Base-by-base conservation (phyloP, 805 yeast genomes). In the Yamadazyma kitorensis region DNA sequence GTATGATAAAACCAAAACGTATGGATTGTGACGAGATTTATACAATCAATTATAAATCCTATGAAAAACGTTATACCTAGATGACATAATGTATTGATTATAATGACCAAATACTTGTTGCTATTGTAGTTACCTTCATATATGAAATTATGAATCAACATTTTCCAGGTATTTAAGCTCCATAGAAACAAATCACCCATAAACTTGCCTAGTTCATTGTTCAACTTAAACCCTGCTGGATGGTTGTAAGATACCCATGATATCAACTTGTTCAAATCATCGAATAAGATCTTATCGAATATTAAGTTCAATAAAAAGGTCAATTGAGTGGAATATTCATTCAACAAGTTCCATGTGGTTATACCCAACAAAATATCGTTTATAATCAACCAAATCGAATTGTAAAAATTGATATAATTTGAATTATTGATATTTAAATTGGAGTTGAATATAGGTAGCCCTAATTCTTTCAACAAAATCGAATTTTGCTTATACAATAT, bases 221-320 rank as follows among this genome's bases (percentile, higher is more conserved):
- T 93, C 33, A 93, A 72, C 52, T 93, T 93, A 48, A 93, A 79
- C 4, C 98, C 98, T 11, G 91, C 95, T 0, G 98, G 98, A 49
- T 89, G 84, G 41, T 79, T 42, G 15, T 48, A 73, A 67, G 88
- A 86, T 23, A 93, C 68, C 89, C 95, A 84, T 0, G 64, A 45
- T 3, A 89, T 77, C 24, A 80, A 54, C 2, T 52, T 40, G 13
- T 68, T 59, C 27, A 81, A 57, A n/a, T 67, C 65, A 21, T 61
- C 51, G 35, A 75, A 74, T 10, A 82, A 42, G 1, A 68, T 37
- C 16, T 50, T 51, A 24, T 70, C 60, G 10, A 78, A 57, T 4
- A 60, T 17, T 4, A 33, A 26, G n/a, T 55, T 40, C 27, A 54
- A 51, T 23, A 71, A 33, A 34, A 48, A 43, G n/a, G n/a, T n/a